Percentiles rank a stretch among this genome's conserved stretches.
Conservation (phyloP, 768 basidiomycete species). For the Cystobasidium ongulense region DNA sequence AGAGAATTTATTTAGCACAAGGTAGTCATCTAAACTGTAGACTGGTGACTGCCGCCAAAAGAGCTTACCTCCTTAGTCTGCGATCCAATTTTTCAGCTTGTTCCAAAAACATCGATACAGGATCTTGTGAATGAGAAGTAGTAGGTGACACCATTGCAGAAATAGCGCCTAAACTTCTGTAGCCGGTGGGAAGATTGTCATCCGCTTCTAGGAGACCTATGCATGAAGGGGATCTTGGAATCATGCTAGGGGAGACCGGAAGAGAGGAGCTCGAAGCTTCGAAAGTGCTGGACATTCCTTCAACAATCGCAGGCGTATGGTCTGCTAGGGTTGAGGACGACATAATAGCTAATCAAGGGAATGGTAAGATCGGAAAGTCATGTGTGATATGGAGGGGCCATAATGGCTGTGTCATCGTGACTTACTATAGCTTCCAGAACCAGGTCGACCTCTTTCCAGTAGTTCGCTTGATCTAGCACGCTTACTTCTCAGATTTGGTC, state of each 20-base stretch:
- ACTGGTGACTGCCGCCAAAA: too few relatives aligned
- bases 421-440: not conserved
- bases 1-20: too few relatives aligned
- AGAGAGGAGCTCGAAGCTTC: not conserved
- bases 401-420: too few relatives aligned
- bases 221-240: conserved; percentile 13
- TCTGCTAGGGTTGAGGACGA: not conserved
- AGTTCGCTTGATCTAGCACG: not conserved
- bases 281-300: not conserved
- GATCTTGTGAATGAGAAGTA: not conserved
- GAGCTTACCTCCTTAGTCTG: conserved; percentile 4
- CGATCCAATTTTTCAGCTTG: conserved; percentile 21
- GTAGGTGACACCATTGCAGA: conserved; percentile 20
- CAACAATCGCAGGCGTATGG: not conserved
- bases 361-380: too few relatives aligned
- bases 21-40: not conserved
- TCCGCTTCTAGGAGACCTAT: conserved; percentile 1
- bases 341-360: not conserved
- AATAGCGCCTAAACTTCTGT: conserved; percentile 17
- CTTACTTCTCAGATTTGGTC: not conserved
- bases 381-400: too few relatives aligned
- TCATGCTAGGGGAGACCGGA: not conserved
- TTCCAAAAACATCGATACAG: not conserved
- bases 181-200: not conserved
- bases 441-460: not conserved